Percentiles rank a stretch among this genome's conserved stretches.
Conservation (phyloP, 345 rosid species). For the Populus deltoides region DNA sequence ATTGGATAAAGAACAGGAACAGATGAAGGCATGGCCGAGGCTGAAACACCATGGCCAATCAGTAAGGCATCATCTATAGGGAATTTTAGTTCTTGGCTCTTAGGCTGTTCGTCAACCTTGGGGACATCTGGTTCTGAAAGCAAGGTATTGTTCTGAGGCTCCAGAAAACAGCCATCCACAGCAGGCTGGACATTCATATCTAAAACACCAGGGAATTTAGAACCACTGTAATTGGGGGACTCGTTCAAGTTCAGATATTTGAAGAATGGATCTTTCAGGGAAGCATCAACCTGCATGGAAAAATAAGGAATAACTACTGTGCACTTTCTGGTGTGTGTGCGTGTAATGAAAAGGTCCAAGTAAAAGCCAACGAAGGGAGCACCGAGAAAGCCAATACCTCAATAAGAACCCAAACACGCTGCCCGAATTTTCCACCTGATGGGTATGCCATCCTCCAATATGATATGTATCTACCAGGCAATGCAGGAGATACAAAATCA, state of each 20-base stretch:
- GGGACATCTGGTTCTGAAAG: constrained; percentile 20
- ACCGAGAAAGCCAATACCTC: constrained; percentile 39
- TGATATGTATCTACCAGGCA: constrained; percentile 78
- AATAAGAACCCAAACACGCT: constrained; percentile 89
- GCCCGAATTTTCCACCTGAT: constrained; percentile 73
- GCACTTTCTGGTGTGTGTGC: not conserved
- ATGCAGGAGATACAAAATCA: constrained; percentile 69
- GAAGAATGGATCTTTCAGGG: constrained; percentile 29
- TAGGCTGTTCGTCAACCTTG: constrained; percentile 25
- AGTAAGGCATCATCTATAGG: constrained; percentile 38
- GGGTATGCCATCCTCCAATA: constrained; percentile 87
- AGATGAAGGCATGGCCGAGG: constrained; percentile 22
- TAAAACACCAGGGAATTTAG: constrained; percentile 23
- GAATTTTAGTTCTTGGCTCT: constrained; percentile 34
- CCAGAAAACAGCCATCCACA: constrained; percentile 26
- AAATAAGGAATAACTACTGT: not conserved
- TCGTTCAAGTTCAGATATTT: constrained; percentile 66
- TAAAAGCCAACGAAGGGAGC: not conserved
- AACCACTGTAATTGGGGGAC: constrained; percentile 38
- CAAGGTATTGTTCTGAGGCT: constrained; percentile 8
- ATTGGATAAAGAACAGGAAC: constrained; percentile 41
- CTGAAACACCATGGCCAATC: constrained; percentile 29
- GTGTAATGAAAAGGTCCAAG: not conserved
- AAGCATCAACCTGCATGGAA: constrained; percentile 57
- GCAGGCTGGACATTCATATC: constrained; percentile 39